Evolutionary conservation across 1,139 yeast species (phyloP), one percentile per base, ranked within the genome.

Genomic region (Kurtzmaniella natalensis): DNA sequence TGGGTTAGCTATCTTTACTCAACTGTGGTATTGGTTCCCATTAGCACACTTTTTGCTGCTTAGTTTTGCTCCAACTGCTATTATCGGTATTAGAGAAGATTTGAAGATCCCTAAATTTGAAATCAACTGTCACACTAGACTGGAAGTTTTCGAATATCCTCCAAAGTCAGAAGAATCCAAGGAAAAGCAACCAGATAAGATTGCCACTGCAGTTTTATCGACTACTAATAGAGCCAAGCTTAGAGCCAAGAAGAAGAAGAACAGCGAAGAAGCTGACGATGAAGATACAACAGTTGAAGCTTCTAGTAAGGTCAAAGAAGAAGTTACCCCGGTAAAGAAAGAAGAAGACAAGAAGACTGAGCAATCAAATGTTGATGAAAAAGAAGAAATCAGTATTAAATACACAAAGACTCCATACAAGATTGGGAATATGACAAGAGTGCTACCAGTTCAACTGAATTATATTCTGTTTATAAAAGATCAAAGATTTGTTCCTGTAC

Each of bases 1-100:
- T 39, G 98, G 99, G 28, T 69, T 94, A 49, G 80, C 94, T 0
- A 76, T 92, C 41, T 94, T 92, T 56, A 70, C 83, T 5, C 99
- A 92, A 62, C 85, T 86, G 53, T 92, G 99, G 99, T 88, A 88
- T 63, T 92, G 98, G 98, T 94, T 82, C 78, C 98, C 99, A 43
- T 72, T 89, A 41, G 80, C 96, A 1, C 97, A 92, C 63, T 94
- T 92, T 65, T 67, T 92, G 50, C 82, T 95, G 14, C 74, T 94
- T 47, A 86, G 97, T 20, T 89, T 89, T 59, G 77, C 94, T 5
- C 96, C 98, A 34, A 94, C 98, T 2, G 78, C 94, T 5, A 74
- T 92, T 19, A 80, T 87, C 49, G 96, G 96, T 44, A 86, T 92
- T 8, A 80, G 81, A 42, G 82, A 76, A 42, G 95, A 89, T 59